Evolutionary conservation across 495 filamentous ascomycete species (phyloP), one percentile per base, ranked within the genome.

Genomic region (Corynascus novoguineensis): DNA sequence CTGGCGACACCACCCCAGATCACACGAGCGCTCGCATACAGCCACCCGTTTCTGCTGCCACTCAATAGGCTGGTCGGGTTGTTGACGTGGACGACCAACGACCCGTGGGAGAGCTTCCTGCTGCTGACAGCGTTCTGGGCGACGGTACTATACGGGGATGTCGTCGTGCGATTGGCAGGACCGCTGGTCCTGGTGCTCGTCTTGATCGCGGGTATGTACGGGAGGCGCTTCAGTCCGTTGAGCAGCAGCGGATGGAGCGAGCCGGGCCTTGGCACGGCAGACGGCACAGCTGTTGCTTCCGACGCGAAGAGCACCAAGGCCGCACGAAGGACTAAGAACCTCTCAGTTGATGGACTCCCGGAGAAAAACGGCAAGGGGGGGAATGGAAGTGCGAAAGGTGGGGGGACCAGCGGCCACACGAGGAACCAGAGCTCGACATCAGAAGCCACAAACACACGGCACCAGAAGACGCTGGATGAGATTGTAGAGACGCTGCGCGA

Each of bases 31-130:
- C 79, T 99, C 50, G 91, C 90, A 55, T 95, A 97, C 66, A 95
- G 90, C 22, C 90, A 97, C 70, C 90, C 92, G 1, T 97, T 96
- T 66, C 75, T 99, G 15, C 73, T 92, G 28, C 89, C 90, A 19
- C 75, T 95, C 38, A 97, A 96, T 63, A 87, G 84, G 60, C 61
- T 93, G 11, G 84, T 81, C 15, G 92, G 92, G 0, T 75, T 99
- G 48, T 61, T 97, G 38, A 95, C 88, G 72, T 99, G 93, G 93
- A 93, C 89, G 17, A 91, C 86, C 10, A 86, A 81, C 28, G 93
- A 99, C 62, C 85, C 91, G 2, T 97, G 92, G 92, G 90, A 97
- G 74, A 95, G 90, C 76, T 99, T 99, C 71, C 75, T 99, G 46
- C 68, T 97, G 28, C 77, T 99, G 12, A 82, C 84, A 2, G 75